Base-by-base conservation (phyloP, 768 basidiomycete species). In the Zangia roseola region DNA sequence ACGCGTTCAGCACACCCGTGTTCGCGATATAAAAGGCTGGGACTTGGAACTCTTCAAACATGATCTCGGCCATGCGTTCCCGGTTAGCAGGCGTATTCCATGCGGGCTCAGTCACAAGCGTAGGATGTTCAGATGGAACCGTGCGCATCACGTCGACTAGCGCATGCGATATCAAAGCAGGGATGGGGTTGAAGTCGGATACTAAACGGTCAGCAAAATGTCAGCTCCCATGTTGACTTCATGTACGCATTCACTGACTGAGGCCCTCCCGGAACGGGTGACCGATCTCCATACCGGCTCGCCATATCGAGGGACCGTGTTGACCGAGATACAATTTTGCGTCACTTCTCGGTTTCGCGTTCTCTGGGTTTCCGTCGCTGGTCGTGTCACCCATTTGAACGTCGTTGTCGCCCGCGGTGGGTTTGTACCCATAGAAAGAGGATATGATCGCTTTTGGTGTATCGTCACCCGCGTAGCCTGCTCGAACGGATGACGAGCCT, bases 11-110 rank as follows among this genome's bases (percentile, higher is more conserved):
- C 13, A 98, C 95, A 19, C 91, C 88, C 20, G 89, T 89, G 63
- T 97, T 97, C 14, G 94, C 93, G 33, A 95, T 89, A 65, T 98
- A 99, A 71, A 95, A 94, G 3, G 94, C 97, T 9, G 97, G 95
- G 7, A 87, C 88, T 40, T 90, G 76, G 59, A 97, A 95, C 58
- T 95, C 88, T 69, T 99, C 97, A 61, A 98, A 98, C 84, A 97
- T 90, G 40, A 97, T 88, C 71, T 98, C 93, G 10, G 93, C 90
- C 86, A 98, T 90, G 46, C 87, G 80, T 72, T 98, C 93, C 51
- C 95, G 75, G 63, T 97, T 92, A n/a, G 84, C 84, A 19, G 84
- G 75, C 0, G 92, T 91, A 65, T 97, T 98, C 97, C 97, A 99
- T 4, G 94, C 86, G 7, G 94, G 88, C 66, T 99, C 97, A 0